These are phyloP conservation scores for Bathelium albidoporum DNA, from an alignment of 495 filamentous ascomycete species.

Conservation along the genomic window DNA sequence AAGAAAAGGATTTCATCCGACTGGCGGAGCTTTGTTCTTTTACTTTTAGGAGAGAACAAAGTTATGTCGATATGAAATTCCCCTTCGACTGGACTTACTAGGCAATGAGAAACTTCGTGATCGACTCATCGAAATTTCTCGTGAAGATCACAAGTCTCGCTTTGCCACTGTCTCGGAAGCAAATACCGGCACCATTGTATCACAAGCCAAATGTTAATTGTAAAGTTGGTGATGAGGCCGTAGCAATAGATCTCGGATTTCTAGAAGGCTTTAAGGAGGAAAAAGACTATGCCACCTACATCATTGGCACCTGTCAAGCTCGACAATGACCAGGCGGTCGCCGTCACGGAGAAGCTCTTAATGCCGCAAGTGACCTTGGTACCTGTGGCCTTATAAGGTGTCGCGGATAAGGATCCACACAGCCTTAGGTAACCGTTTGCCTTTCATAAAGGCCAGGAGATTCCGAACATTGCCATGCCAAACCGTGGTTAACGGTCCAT, in stretches of 20 bases:
- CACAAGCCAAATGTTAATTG: not conserved
- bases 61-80: not conserved
- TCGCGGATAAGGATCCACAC: not conserved
- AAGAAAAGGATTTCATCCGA: not conserved
- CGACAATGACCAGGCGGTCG: not conserved
- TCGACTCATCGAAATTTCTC: not conserved
- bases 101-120: not conserved
- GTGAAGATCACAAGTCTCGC: not conserved
- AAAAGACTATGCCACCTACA: not conserved
- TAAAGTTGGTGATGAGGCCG: not conserved
- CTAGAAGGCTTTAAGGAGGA: not conserved
- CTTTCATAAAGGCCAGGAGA: not conserved
- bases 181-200: not conserved
- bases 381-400: too few relatives aligned
- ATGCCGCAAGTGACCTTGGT: too few relatives aligned
- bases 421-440: not conserved
- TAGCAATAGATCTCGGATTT: not conserved
- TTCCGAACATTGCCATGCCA: not conserved
- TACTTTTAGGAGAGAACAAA: not conserved
- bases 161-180: not conserved
- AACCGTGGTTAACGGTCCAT: not conserved
- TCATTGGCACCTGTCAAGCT: not conserved
- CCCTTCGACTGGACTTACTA: not conserved
- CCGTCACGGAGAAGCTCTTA: not conserved
- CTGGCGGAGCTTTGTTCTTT: not conserved